Base-by-base conservation (phyloP, 371 early-diverging fungal species). In the Mucor circinelloides region DNA sequence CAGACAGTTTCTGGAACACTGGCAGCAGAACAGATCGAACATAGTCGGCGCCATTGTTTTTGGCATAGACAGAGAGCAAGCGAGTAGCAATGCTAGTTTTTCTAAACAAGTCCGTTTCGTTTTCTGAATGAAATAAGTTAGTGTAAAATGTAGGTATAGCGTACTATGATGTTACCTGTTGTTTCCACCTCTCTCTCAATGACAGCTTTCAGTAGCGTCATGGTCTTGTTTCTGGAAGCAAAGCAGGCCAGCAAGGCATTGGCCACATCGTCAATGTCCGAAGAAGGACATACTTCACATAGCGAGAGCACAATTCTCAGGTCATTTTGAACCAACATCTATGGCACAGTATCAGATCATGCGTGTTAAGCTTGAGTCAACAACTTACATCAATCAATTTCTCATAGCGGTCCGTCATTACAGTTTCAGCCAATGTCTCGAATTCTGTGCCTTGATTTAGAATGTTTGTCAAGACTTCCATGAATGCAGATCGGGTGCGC, bases 1-100 rank as follows among this genome's bases (percentile, higher is more conserved):
- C 79, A 38, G 76, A 69, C n/a, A 89, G 68, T 10, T 80, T 79
- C 21, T 81, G 81, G 23, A 97, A 71, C 0, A 93, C 81, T 0
- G 95, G 94, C 42, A 88, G 85, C 17, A 97, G 70, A 0, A 93
- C 92, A 17, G 79, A 70, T 55, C 90, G 85, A n/a, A 97, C 82
- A 63, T 93, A 97, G 19, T 89, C 91, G 4, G 85, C 78, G 6
- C 96, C 96, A 28, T 92, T 80, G 10, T 78, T 74, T 72, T 91
- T 91, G 28, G 93, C 91, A 69, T 88, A 93, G 19, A 88, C 84
- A 0, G 94, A 90, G 59, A 97, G 78, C n/a, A 97, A 75, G 15
- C 93, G 83, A 2, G 95, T 95, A 0, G 95, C 92, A 72, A 97
- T 89, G 59, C 92, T 91, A 73, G 96, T 96, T 57, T 93, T 84